Base-by-base conservation (phyloP, 2,329 filamentous ascomycete genomes). In the Fusarium scirpi region DNA sequence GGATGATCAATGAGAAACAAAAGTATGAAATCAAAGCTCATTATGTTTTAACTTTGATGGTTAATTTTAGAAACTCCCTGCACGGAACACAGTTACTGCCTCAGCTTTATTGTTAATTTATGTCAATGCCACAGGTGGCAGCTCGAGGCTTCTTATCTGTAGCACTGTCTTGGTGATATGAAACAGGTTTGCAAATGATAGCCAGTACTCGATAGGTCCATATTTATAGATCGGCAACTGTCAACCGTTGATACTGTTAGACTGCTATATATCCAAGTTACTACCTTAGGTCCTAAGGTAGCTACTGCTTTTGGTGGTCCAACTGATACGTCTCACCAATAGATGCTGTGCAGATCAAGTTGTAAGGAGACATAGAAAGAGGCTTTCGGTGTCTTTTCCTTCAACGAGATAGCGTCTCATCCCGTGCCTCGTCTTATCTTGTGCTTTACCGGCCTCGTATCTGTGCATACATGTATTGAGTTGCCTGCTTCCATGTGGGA, bases 141-240 rank as follows among this genome's bases (percentile, higher is more conserved):
- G n/a, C n/a, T 6, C 4, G n/a, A 15, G 18, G 49, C 22, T 7
- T n/a, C 24, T 59, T 52, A 38, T 47, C 41, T 52, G 7, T 7
- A 58, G 22, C 24, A 46, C 32, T 52, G 32, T 65, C 24, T 38
- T 30, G 27, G 29, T 18, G 16, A 59, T 11, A 18, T 60, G 41
- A 65, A 48, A 65, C 41, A 65, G 13, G 41, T n/a, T 46, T 20
- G 16, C 18, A 46, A 9, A 32, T 18, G 25, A 32, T n/a, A 45
- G 34, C 34, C 10, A 38, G 34, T 38, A 38, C 34, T 38, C 34
- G 9, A 38, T n/a, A 45, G 22, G 20, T 24, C 47, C 38, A 47
- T 16, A 41, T 38, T 48, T 32, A 47, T 15, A 34, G 38, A 22
- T 20, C 40, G 38, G 20, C 12, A 16, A 30, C 22, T 22, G 13